Percentiles rank a stretch among this genome's conserved stretches.
Evolutionary conservation across 441 rosid species (phyloP).

Genomic region (Adansonia rubrostipa): DNA sequence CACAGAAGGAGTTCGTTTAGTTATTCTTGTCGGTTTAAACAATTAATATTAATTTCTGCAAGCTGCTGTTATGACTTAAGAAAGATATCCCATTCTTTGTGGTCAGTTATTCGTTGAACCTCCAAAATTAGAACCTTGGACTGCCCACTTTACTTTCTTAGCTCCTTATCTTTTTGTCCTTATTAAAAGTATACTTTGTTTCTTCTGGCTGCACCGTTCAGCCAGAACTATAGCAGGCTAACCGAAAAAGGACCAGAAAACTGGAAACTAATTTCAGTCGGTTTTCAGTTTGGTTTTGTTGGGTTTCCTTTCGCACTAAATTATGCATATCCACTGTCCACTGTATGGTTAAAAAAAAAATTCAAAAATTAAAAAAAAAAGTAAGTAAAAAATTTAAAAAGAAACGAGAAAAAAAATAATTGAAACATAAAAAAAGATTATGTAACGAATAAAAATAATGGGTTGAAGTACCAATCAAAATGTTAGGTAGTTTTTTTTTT

Average conservation of each 20-base stretch:
- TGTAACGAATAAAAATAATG: too few relatives aligned
- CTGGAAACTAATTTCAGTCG: too few relatives aligned
- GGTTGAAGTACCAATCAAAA: too few relatives aligned
- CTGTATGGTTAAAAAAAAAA: too few relatives aligned
- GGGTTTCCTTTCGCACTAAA: too few relatives aligned
- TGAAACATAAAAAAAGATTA: too few relatives aligned
- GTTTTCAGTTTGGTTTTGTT: background rate
- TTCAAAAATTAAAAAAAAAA: too few relatives aligned
- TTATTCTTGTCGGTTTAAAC: background rate
- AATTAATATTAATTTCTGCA: background rate
- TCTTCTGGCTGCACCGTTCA: background rate
- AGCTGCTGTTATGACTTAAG: background rate
- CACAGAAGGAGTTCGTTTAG: background rate
- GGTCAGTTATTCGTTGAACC: background rate
- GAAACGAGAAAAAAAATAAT: too few relatives aligned
- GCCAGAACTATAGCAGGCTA: background rate
- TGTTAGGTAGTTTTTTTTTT: too few relatives aligned
- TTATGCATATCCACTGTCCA: too few relatives aligned
- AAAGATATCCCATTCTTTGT: background rate
- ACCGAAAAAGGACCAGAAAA: too few relatives aligned
- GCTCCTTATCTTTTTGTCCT: background rate
- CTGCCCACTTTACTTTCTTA: background rate
- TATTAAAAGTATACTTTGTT: background rate
- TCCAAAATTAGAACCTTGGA: background rate
- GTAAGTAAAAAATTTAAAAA: too few relatives aligned